Conservation (phyloP, 1,284 basidiomycete genomes). For the Mrakiaceae sp. region DNA sequence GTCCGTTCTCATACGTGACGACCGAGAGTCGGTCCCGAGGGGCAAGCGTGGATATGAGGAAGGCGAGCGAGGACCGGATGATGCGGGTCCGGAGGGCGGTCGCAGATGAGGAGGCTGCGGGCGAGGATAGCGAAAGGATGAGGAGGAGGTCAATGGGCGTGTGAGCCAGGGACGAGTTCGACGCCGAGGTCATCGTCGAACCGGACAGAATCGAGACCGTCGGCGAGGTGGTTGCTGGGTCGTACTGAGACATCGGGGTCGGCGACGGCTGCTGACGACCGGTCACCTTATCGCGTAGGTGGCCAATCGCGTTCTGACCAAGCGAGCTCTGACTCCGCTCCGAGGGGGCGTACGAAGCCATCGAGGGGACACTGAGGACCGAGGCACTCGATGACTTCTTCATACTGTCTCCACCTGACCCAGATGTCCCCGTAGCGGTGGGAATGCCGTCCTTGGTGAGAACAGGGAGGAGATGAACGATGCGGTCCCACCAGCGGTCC, state of each 20-base stretch:
- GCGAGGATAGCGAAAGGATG: constrained; percentile 73
- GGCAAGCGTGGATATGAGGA: constrained; percentile 62
- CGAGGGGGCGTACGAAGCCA: not conserved
- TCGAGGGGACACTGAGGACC: not conserved
- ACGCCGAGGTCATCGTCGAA: not conserved
- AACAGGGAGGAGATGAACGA: constrained; percentile 58
- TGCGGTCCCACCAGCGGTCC: constrained; percentile 73
- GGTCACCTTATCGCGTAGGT: not conserved
- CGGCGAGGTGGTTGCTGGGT: not conserved
- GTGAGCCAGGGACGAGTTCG: constrained; percentile 43
- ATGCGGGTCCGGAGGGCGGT: constrained; percentile 73
- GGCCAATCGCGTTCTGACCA: not conserved
- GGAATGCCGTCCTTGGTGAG: constrained; percentile 30
- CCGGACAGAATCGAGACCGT: not conserved
- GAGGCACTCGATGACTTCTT: constrained; percentile 7
- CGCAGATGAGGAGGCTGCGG: constrained; percentile 57
- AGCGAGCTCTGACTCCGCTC: not conserved
- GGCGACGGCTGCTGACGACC: not conserved
- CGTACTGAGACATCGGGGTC: not conserved
- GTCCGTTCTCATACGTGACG: constrained; percentile 76
- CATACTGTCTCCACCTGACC: not conserved
- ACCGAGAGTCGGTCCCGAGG: constrained; percentile 67
- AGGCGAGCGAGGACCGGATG: constrained; percentile 72
- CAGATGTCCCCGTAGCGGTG: constrained; percentile 18
- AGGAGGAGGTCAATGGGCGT: constrained; percentile 84